Percentiles rank a stretch among this genome's conserved stretches.
phyloP scores from a whole-genome alignment of 495 filamentous ascomycete genomes.

The Podospora anserina region DNA sequence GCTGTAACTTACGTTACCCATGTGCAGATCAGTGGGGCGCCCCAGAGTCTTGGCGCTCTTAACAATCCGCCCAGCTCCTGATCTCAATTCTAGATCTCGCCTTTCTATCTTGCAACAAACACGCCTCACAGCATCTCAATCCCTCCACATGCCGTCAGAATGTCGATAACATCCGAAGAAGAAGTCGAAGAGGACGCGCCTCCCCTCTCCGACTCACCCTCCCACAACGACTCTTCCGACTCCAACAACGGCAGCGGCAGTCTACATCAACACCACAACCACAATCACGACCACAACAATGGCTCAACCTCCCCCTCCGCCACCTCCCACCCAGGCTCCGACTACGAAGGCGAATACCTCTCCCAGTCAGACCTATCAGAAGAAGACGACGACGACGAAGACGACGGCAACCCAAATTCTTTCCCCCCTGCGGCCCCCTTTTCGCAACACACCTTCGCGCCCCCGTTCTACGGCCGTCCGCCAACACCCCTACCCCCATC shows the following conservation, averaged over 20 bases:
- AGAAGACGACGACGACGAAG: conserved; percentile 15
- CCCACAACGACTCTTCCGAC: conserved; percentile 20
- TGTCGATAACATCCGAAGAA: conserved; percentile 50
- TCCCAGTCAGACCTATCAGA: neutral
- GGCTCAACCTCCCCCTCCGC: conserved; percentile 9
- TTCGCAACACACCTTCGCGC: conserved; percentile 65
- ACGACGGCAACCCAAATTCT: conserved; percentile 23
- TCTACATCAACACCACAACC: conserved; percentile 10
- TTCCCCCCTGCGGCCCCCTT: conserved; percentile 37
- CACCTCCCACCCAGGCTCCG: conserved; percentile 17
- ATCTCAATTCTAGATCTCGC: neutral
- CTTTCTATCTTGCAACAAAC: conserved; percentile 4
- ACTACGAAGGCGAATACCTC: conserved; percentile 16
- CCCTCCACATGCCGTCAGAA: conserved; percentile 27
- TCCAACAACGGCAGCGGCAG: conserved; percentile 16
- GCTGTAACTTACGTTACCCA: neutral
- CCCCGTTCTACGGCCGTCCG: conserved; percentile 84
- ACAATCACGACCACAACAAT: conserved; percentile 13
- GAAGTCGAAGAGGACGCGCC: conserved; percentile 43
- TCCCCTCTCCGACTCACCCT: conserved; percentile 34
- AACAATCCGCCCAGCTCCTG: neutral
- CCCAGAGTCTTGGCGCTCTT: neutral
- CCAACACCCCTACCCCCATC: conserved; percentile 90
- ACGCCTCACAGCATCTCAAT: neutral
- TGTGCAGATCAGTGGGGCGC: neutral